These are phyloP conservation scores for Marasmius tenuissimus DNA, from an alignment of 1,284 basidiomycete genomes.

Conservation along the genomic window DNA sequence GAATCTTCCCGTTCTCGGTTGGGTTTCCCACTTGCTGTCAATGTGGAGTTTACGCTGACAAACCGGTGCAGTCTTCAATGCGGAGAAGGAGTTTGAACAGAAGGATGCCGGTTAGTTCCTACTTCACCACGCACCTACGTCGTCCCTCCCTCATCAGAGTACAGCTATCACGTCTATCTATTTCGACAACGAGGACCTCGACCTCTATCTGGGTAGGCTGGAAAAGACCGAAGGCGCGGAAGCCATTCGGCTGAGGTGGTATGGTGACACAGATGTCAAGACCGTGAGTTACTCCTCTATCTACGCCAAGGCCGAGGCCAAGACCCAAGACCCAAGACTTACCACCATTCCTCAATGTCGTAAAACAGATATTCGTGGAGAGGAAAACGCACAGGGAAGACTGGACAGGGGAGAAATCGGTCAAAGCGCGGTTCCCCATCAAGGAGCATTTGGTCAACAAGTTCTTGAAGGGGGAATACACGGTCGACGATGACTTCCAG, in stretches of 20 bases:
- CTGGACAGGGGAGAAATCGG: conserved; percentile 99
- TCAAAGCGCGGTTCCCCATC: conserved; percentile 97
- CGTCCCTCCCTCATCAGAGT: neutral
- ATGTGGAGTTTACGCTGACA: neutral
- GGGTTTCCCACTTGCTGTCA: conserved; percentile 17
- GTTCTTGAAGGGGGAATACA: conserved; percentile 88
- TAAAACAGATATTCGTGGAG: conserved; percentile 88
- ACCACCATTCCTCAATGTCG: neutral
- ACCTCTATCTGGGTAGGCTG: conserved; percentile 95
- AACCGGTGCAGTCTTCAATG: conserved; percentile 77
- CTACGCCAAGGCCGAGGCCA: neutral
- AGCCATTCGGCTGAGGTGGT: conserved; percentile 96
- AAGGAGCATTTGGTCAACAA: conserved; percentile 95
- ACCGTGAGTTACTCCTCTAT: conserved; percentile 47
- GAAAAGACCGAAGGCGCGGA: conserved; percentile 99
- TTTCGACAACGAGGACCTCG: conserved; percentile 94
- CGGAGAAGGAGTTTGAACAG: conserved; percentile 90
- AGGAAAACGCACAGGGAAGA: conserved; percentile 99
- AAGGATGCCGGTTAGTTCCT: conserved; percentile 76
- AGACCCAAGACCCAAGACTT: no score
- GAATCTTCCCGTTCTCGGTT: conserved; percentile 90
- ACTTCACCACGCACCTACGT: neutral
- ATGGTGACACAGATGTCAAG: conserved; percentile 87
- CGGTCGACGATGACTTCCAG: conserved; percentile 94
- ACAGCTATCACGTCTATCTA: conserved; percentile 86